phyloP scores from a whole-genome alignment of 148 eudicot species.

The Rhododendron mucronatum region DNA sequence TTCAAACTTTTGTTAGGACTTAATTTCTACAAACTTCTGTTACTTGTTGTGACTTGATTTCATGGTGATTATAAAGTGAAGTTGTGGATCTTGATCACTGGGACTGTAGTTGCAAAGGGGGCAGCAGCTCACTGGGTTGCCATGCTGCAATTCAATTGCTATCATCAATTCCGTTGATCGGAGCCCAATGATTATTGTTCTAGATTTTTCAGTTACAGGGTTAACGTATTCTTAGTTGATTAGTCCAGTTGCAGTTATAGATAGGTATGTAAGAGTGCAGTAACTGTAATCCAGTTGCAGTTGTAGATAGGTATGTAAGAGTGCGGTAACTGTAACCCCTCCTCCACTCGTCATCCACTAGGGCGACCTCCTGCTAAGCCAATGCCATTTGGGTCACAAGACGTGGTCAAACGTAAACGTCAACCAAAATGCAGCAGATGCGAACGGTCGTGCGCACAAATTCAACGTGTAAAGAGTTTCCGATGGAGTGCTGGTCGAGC shows the following conservation, averaged over 20 bases:
- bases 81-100: slow-evolving; percentile 62
- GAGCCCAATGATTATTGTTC: slow-evolving; percentile 38
- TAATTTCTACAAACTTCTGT: too few relatives aligned
- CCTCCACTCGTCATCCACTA: slow-evolving; percentile 95
- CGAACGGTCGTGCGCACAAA: slow-evolving; percentile 79
- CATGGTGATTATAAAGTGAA: slow-evolving; percentile 67
- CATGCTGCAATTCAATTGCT: slow-evolving; percentile 82
- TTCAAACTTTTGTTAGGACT: too few relatives aligned
- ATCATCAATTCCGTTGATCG: slow-evolving; percentile 55
- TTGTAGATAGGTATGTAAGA: slow-evolving; percentile 5
- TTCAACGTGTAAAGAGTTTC: slow-evolving; percentile 74
- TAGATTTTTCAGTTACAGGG: slow-evolving; percentile 31
- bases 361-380: slow-evolving; percentile 73
- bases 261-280: slow-evolving; percentile 11
- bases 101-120: slow-evolving; percentile 71
- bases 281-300: too few relatives aligned
- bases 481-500: slow-evolving; percentile 22
- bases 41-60: slow-evolving; percentile 1
- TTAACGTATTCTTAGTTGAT: slow-evolving; percentile 65
- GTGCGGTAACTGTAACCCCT: slow-evolving; percentile 63
- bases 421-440: slow-evolving; percentile 68
- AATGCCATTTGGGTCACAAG: slow-evolving; percentile 38
- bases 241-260: slow-evolving; percentile 51
- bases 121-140: slow-evolving; percentile 79
- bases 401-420: slow-evolving; percentile 60